Base-by-base conservation (phyloP, 805 yeast genomes). In the Sporopachydermia lactativora region DNA sequence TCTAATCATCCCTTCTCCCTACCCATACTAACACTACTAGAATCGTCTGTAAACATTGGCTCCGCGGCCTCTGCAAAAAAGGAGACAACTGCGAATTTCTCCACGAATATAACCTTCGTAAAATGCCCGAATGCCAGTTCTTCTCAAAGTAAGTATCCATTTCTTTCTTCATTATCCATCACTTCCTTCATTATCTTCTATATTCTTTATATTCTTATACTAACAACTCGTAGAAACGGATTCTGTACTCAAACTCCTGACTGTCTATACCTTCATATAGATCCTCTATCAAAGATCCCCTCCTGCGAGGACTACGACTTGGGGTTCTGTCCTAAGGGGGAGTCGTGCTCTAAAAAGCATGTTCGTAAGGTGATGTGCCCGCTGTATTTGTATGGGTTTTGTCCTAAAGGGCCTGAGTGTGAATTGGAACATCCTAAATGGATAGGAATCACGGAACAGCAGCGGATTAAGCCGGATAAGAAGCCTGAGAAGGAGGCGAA, bases 11-110 rank as follows among this genome's bases (percentile, higher is more conserved):
- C n/a, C n/a, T n/a, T n/a, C n/a, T 24, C 3, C 50, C 66, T n/a
- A n/a, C n/a, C n/a, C n/a, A n/a, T n/a, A n/a, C n/a, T n/a, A n/a
- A n/a, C n/a, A n/a, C n/a, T n/a, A n/a, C n/a, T 13, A 67, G 67
- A 50, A 84, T 92, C 41, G 98, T 92, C 3, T 92, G 98, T 58
- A 89, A 92, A 67, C 96, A 92, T 65, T 92, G 98, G 99, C 72
- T 92, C 28, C 73, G 96, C 48, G 99, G 99, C 0, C 70, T 92
- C 28, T 92, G 99, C 61, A 92, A 92, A 62, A 89, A 89, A 65
- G 94, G 94, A 39, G 95, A 86, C 50, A 84, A 83, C 49, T 92
- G 99, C 60, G 99, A 92, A 64, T 92, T 84, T 52, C 62, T 92
- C 37, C 99, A 92, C 60, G 99, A 92, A 56, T 88, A 88, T 54